phyloP scores from a whole-genome alignment of 441 rosid species.

The Pelargonium fulgidum region DNA sequence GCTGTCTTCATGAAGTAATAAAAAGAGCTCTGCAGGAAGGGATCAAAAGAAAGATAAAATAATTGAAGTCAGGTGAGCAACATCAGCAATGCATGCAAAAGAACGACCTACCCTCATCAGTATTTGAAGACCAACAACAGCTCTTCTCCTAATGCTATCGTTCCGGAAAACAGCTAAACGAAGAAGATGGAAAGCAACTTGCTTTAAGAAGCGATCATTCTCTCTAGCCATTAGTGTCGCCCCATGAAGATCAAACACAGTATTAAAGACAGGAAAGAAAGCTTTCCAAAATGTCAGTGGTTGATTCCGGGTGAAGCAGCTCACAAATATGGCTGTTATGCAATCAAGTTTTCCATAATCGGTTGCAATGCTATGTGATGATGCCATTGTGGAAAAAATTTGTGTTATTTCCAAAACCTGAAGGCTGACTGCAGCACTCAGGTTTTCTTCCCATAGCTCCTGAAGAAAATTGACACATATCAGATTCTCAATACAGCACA shows the following conservation, averaged over 20 bases:
- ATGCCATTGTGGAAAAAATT: conserved; percentile 86
- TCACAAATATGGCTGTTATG: conserved; percentile 74
- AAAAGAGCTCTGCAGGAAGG: conserved; percentile 73
- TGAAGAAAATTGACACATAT: conserved; percentile 33
- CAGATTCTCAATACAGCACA: conserved; percentile 20
- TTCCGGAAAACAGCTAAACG: conserved; percentile 93
- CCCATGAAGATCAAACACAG: conserved; percentile 88
- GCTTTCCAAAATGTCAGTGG: conserved; percentile 88
- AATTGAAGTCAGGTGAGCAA: conserved; percentile 18
- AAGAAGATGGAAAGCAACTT: conserved; percentile 93
- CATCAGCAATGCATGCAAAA: conserved; percentile 22
- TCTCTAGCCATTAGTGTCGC: conserved; percentile 97
- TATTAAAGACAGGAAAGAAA: conserved; percentile 72
- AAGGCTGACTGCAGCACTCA: conserved; percentile 95
- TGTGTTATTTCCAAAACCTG: conserved; percentile 94
- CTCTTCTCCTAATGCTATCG: conserved; percentile 87
- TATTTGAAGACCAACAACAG: conserved; percentile 92
- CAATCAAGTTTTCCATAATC: conserved; percentile 98
- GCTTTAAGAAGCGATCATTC: conserved; percentile 97
- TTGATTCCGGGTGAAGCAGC: conserved; percentile 93
- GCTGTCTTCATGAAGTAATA: conserved; percentile 81
- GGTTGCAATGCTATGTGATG: conserved; percentile 87
- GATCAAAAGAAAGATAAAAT: conserved; percentile 21
- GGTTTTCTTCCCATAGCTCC: conserved; percentile 99
- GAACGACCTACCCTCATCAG: conserved; percentile 62